phyloP scores from a whole-genome alignment of 2,329 filamentous ascomycete genomes.

The Pyrenophora tritici-repentis region DNA sequence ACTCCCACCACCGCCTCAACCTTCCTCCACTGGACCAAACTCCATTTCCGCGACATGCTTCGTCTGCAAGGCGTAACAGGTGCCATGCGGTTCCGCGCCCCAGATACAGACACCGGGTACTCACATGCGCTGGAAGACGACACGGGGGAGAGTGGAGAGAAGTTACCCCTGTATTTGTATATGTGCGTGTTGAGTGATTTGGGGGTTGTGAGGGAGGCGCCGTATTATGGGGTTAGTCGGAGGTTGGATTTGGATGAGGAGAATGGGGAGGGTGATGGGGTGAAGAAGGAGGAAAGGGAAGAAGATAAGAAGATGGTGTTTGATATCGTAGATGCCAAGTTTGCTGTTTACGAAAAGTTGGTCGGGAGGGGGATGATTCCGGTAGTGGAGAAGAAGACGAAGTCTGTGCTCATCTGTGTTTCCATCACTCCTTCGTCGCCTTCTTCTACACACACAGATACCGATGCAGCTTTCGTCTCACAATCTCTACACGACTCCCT shows the following conservation, averaged over 20 bases:
- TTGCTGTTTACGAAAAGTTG: constrained; percentile 4
- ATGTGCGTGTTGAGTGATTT: neutral
- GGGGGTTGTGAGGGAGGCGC: neutral
- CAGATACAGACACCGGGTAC: neutral
- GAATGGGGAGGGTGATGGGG: neutral
- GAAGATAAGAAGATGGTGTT: neutral
- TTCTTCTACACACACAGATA: neutral
- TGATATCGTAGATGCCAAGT: constrained; percentile 1
- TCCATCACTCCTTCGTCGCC: neutral
- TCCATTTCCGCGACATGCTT: constrained; percentile 29
- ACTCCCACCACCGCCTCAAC: neutral
- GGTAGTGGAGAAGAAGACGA: neutral
- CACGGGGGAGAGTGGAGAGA: too few relatives aligned
- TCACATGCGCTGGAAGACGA: neutral
- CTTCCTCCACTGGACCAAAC: constrained; percentile 26
- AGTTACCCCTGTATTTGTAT: constrained; percentile 2
- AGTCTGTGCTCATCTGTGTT: neutral
- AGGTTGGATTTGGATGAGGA: neutral
- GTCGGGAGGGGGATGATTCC: neutral
- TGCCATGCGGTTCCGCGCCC: neutral
- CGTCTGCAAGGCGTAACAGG: neutral
- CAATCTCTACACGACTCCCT: neutral
- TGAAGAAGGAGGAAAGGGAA: neutral
- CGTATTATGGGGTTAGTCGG: constrained; percentile 2
- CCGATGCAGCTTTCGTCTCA: neutral